phyloP scores from a whole-genome alignment of 140 eudicot genomes.

The Anethum foeniculum region DNA sequence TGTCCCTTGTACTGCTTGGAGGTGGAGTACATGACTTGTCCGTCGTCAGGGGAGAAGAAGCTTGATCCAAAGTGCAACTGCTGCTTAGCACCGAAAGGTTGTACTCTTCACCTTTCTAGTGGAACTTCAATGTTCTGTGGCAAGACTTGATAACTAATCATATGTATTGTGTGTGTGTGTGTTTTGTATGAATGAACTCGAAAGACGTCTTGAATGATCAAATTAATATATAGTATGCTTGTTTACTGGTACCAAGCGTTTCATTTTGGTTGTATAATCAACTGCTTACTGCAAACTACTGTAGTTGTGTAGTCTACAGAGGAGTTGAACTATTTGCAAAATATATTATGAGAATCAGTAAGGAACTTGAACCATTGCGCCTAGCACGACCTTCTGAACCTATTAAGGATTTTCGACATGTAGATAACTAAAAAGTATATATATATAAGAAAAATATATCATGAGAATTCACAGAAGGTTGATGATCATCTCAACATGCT shows the following conservation, averaged over 20 bases:
- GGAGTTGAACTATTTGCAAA: neutral
- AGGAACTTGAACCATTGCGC: neutral
- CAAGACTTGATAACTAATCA: neutral
- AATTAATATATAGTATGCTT: neutral
- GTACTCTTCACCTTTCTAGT: conserved; percentile 24
- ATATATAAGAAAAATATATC: neutral
- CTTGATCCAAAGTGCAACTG: conserved; percentile 22
- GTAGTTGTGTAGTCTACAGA: neutral
- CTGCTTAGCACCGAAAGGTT: conserved; percentile 25
- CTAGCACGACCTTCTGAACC: neutral
- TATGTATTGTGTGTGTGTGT: neutral
- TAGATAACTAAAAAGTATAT: neutral
- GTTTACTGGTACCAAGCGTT: neutral
- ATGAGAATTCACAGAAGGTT: neutral
- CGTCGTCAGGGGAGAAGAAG: neutral
- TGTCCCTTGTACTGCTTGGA: neutral
- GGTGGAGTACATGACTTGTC: conserved; percentile 20
- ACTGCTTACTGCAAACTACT: neutral
- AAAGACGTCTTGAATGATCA: neutral
- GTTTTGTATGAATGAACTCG: neutral
- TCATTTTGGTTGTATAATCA: neutral
- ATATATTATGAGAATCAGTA: too few species aligned
- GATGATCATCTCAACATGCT: neutral
- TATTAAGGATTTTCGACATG: neutral
- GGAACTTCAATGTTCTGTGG: conserved; percentile 11